These are phyloP conservation scores for Aspergillus melleus DNA, from an alignment of 2,329 filamentous ascomycete species.

Conservation along the genomic window DNA sequence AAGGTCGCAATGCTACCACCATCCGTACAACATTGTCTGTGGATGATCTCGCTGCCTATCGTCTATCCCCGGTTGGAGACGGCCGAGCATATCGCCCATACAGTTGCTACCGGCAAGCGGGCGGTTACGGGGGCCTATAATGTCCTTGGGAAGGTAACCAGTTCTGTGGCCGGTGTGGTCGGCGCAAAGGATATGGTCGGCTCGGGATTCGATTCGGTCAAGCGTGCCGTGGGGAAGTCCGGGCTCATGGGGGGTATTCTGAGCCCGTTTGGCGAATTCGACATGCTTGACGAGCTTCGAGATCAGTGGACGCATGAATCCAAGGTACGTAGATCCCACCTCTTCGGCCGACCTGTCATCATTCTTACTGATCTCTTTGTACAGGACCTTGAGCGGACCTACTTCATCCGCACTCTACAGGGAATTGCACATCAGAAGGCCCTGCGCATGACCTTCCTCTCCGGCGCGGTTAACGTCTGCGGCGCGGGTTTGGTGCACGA, in stretches of 20 bases:
- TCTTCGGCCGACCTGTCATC: neutral
- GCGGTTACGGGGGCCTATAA: conserved; percentile 97
- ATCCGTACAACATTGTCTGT: conserved; percentile 93
- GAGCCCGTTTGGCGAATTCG: conserved; percentile 94
- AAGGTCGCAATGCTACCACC: conserved; percentile 89
- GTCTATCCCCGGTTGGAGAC: conserved; percentile 89
- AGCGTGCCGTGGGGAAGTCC: conserved; percentile 93
- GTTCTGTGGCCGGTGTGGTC: conserved; percentile 91
- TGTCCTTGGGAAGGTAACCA: conserved; percentile 89
- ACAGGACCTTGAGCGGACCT: conserved; percentile 88
- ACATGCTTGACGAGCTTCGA: conserved; percentile 88
- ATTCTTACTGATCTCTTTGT: neutral
- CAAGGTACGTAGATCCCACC: conserved; percentile 57
- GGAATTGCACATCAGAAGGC: conserved; percentile 94
- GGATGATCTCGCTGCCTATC: conserved; percentile 90
- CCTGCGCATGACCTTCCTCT: conserved; percentile 94
- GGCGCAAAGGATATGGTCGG: conserved; percentile 91
- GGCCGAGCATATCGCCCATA: conserved; percentile 86
- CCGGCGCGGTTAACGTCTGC: conserved; percentile 83
- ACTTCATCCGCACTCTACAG: conserved; percentile 92
- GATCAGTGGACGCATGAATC: conserved; percentile 98
- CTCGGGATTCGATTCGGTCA: conserved; percentile 90
- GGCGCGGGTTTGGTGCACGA: conserved; percentile 94
- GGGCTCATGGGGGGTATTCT: conserved; percentile 94
- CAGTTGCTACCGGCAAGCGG: conserved; percentile 92